These are phyloP conservation scores for Euphorbia celastroides DNA, from an alignment of 441 rosid species.

Conservation along the genomic window DNA sequence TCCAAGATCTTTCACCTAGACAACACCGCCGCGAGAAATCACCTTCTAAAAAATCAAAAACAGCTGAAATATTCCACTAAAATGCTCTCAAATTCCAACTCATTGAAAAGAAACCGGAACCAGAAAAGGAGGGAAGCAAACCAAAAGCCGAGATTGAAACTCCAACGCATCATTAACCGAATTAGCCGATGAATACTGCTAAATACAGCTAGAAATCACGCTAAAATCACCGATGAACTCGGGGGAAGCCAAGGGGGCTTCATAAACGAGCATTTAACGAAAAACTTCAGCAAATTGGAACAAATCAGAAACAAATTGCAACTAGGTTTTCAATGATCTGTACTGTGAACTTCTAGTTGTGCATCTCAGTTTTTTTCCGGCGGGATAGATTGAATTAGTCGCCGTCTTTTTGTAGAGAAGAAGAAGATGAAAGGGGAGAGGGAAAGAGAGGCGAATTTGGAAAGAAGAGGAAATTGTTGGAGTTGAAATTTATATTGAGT, in stretches of 20 bases:
- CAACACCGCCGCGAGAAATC: constrained; percentile 22
- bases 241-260: constrained; percentile 45
- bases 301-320: constrained; percentile 4
- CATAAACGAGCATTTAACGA: constrained; percentile 32
- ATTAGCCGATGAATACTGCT: constrained; percentile 2
- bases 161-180: background rate
- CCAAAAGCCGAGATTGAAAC: background rate
- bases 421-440: background rate
- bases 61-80: constrained; percentile 5
- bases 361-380: background rate
- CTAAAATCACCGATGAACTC: constrained; percentile 30
- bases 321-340: constrained; percentile 11
- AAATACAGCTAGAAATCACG: constrained; percentile 16
- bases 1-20: constrained; percentile 40
- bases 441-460: background rate
- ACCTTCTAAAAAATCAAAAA: constrained; percentile 7
- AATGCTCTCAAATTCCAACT: background rate
- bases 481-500: background rate
- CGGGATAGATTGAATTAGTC: background rate
- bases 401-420: constrained; percentile 2
- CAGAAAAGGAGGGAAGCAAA: background rate
- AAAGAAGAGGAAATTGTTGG: background rate
- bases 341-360: background rate
- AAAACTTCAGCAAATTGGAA: background rate
- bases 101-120: constrained; percentile 8